These are phyloP conservation scores for Aspergillus neotritici DNA, from an alignment of 2,329 filamentous ascomycete genomes.

Conservation along the genomic window DNA sequence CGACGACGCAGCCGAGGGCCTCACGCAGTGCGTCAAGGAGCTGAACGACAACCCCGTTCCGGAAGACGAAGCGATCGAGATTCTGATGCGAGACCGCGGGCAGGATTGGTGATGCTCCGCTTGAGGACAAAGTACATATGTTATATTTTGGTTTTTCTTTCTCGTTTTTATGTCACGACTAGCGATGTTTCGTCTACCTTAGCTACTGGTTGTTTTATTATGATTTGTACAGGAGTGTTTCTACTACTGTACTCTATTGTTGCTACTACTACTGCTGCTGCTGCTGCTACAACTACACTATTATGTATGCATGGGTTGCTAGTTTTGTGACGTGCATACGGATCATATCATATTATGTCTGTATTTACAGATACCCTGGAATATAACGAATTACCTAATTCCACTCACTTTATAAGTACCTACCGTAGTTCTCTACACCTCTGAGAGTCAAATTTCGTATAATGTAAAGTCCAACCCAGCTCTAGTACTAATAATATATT, in stretches of 20 bases:
- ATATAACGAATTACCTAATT: slow-evolving; percentile 12
- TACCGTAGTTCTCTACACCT: too few species aligned
- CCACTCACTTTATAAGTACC: too few species aligned
- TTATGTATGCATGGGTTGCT: slow-evolving; percentile 7
- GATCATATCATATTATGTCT: slow-evolving; percentile 6
- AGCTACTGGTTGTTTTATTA: slow-evolving; percentile 2
- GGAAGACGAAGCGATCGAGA: slow-evolving; percentile 41
- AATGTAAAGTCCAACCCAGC: too few species aligned
- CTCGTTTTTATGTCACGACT: not conserved
- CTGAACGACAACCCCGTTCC: slow-evolving; percentile 58
- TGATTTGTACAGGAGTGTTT: slow-evolving; percentile 3
- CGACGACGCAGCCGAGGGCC: slow-evolving; percentile 69
- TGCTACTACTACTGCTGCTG: too few species aligned
- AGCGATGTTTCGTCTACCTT: not conserved
- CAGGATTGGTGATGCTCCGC: slow-evolving; percentile 36
- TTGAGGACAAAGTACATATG: slow-evolving; percentile 7
- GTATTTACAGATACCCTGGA: slow-evolving; percentile 22
- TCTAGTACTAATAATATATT: too few species aligned
- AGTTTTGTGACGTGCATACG: too few species aligned
- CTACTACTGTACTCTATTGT: slow-evolving; percentile 5
- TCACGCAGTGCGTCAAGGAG: slow-evolving; percentile 77
- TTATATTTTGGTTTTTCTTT: not conserved
- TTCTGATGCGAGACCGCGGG: slow-evolving; percentile 41
- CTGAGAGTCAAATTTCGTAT: too few species aligned
- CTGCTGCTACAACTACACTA: slow-evolving; percentile 3